Evolutionary conservation across 192 early-diverging fungal genomes (phyloP).

Genomic region (Coemansia sp.): DNA sequence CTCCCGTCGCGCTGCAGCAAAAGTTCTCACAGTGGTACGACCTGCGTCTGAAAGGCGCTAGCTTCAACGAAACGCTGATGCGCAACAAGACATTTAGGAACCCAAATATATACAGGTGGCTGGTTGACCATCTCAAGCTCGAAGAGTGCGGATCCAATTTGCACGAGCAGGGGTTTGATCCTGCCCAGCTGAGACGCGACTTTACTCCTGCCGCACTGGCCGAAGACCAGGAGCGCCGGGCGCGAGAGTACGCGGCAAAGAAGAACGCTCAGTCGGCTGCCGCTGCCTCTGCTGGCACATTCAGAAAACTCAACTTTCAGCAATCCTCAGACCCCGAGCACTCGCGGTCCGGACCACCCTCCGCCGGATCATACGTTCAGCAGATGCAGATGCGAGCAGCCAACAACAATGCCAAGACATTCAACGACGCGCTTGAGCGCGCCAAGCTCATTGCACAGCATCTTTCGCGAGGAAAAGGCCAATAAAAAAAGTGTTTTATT

Average conservation of each 20-base stretch:
- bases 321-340: constrained; percentile 8
- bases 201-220: constrained; percentile 33
- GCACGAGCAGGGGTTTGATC: constrained; percentile 66
- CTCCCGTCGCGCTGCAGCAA: constrained; percentile 63
- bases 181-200: constrained; percentile 33
- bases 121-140: constrained; percentile 78
- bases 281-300: constrained; percentile 13
- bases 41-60: constrained; percentile 64
- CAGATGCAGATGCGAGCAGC: background rate
- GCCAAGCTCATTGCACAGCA: constrained; percentile 48
- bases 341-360: background rate
- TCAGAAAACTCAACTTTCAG: constrained; percentile 30
- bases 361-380: background rate
- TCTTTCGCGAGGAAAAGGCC: constrained; percentile 14
- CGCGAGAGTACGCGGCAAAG: constrained; percentile 33
- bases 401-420: constrained; percentile 6
- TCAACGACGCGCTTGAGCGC: constrained; percentile 39
- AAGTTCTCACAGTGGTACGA: constrained; percentile 76
- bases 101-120: constrained; percentile 83
- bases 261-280: constrained; percentile 27
- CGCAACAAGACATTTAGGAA: constrained; percentile 88
- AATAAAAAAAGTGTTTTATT: constrained; percentile 11
- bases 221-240: constrained; percentile 35
- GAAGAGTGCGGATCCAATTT: constrained; percentile 84
- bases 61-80: constrained; percentile 78